Conservation (phyloP, 192 early-diverging fungal species). For the Allomyces javanicus region DNA sequence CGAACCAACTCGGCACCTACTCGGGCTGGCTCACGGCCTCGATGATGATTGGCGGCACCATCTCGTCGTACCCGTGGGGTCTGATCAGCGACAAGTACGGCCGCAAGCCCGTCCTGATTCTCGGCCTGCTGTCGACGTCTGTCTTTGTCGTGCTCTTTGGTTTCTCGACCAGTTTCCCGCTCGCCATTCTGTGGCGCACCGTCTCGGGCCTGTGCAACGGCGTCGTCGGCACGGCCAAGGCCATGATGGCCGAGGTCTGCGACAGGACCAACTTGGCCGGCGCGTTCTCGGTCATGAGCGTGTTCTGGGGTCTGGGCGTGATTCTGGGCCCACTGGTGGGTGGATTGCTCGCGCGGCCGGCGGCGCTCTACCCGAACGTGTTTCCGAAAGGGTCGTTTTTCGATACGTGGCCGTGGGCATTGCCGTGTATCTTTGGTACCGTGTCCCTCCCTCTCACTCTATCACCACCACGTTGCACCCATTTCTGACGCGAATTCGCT, state of each 20-base stretch:
- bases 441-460: no score
- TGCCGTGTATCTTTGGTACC: not conserved
- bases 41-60: not conserved
- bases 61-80: not conserved
- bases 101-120: not conserved
- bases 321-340: not conserved
- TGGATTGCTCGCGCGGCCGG: not conserved
- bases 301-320: not conserved
- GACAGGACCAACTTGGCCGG: not conserved
- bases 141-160: not conserved
- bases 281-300: not conserved
- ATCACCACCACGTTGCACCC: no score
- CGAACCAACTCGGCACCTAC: not conserved
- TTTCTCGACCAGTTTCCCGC: not conserved
- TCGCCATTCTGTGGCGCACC: not conserved
- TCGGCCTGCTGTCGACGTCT: not conserved
- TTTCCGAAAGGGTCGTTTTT: not conserved
- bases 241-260: not conserved
- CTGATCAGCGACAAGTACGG: not conserved
- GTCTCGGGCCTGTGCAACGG: not conserved
- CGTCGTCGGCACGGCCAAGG: not conserved
- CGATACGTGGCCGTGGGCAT: not conserved
- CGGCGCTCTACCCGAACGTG: not conserved
- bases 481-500: no score
- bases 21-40: not conserved